Conservation (phyloP, 2,329 filamentous ascomycete genomes). For the Pestalotiopsis sp. region DNA sequence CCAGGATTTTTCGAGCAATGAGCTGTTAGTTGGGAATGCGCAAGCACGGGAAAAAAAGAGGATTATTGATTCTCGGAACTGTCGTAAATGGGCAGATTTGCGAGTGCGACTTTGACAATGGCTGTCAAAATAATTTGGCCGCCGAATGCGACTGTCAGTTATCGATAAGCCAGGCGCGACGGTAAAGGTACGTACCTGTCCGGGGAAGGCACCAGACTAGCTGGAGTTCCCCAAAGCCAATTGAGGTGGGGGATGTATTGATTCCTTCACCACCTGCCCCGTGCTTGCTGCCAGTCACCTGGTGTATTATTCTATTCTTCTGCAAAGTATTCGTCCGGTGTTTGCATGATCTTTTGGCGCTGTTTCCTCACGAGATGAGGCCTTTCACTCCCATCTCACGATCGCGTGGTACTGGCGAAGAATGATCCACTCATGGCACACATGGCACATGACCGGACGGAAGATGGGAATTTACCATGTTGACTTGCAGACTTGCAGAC, state of each 20-base stretch:
- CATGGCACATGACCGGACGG: too few relatives aligned
- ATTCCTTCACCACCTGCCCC: constrained; percentile 5
- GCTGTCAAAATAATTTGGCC: not conserved
- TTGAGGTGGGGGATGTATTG: not conserved
- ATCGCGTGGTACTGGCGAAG: too few relatives aligned
- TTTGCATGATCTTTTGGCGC: too few relatives aligned
- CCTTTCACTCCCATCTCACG: too few relatives aligned
- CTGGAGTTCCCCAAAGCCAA: not conserved
- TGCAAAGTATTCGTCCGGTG: not conserved
- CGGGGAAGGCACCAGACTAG: not conserved
- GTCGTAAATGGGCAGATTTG: not conserved
- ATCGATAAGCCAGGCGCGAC: constrained; percentile 1
- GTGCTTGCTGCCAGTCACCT: not conserved
- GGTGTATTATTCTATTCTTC: not conserved
- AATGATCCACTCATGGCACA: too few relatives aligned
- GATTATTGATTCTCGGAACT: not conserved
- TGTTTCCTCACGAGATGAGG: too few relatives aligned
- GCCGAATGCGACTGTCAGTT: not conserved
- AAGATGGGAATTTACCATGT: too few relatives aligned
- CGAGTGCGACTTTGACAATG: not conserved
- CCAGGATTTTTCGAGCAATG: not conserved
- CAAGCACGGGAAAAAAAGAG: not conserved
- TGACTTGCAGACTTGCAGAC: too few relatives aligned
- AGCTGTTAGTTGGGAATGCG: not conserved
- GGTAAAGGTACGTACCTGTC: not conserved